Base-by-base conservation (phyloP, 2,329 filamentous ascomycete species). In the Dothideomycetes sp. region DNA sequence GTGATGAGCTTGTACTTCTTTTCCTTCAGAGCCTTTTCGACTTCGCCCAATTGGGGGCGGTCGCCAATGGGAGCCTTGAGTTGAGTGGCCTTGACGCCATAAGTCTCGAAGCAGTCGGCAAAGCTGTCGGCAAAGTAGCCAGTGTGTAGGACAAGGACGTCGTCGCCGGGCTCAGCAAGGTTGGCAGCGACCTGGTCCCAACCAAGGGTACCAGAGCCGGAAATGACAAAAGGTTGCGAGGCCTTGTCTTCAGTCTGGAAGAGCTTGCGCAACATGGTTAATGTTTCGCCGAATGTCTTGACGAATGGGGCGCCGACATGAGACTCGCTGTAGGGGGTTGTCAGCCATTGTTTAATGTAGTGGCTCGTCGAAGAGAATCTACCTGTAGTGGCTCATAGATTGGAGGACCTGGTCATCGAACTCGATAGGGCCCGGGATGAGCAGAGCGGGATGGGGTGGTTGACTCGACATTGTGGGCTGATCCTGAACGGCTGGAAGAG, bases 101-200 rank as follows among this genome's bases (percentile, higher is more conserved):
- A 98, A 25, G 84, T 84, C 58, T 82, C 75, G 59, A 98, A 77
- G 67, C 88, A 95, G 65, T 94, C 82, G 51, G 85, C 84, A 59
- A 98, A 95, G 44, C 82, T 87, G 62, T 96, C 88, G 51, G 84
- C 88, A 59, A 98, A 98, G 74, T 98, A 98, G 50, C 91, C 91
- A 29, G 86, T 93, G 69, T 94, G 88, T 13, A 98, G 76, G 41
- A 98, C 88, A 28, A 98, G 74, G 17, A 84, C 91, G 45, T 94
- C 77, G 58, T 98, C 91, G 45, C 84, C 88, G 36, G 80, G 74
- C 68, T 98, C 89, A 46, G 85, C 74, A 48, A 98, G 68, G 69
- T 96, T 98, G 53, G 87, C 82, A n/a, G 87, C 82, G 32, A 96
- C 87, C 45, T 96, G 69, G 60, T 98, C 91, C 91, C 91, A 98